phyloP scores from a whole-genome alignment of 306 rosid genomes.

The Comarum palustre region DNA sequence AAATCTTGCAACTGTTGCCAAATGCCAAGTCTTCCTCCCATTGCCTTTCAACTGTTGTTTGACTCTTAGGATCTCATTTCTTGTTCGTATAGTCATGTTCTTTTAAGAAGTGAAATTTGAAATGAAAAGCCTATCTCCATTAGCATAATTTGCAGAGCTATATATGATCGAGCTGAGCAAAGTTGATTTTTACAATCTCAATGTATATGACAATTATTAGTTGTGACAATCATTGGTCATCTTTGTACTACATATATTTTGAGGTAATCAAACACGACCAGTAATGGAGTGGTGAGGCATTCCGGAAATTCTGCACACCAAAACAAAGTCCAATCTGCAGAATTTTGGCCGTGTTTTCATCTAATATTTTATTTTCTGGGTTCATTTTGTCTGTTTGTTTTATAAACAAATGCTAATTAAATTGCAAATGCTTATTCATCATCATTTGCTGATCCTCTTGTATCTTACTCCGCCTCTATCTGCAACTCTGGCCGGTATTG shows the following conservation, averaged over 20 bases:
- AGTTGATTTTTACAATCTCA: background rate
- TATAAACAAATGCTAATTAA: no score
- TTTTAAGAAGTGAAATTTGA: background rate
- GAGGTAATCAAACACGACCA: background rate
- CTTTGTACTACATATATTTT: background rate
- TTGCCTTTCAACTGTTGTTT: background rate
- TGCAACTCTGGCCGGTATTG: background rate
- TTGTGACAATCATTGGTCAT: background rate
- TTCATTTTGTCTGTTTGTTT: no score
- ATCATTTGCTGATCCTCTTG: background rate
- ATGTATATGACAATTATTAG: background rate
- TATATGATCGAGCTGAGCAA: background rate
- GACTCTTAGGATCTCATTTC: background rate
- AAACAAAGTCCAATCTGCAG: conserved; percentile 7
- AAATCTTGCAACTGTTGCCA: no score
- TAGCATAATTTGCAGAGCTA: no score
- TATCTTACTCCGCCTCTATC: background rate
- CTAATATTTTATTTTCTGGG: background rate
- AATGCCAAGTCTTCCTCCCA: no score
- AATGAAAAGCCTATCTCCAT: background rate
- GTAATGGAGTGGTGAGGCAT: background rate
- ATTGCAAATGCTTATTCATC: background rate
- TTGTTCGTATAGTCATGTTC: background rate
- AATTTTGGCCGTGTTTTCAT: background rate
- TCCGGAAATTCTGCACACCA: background rate